Base-by-base conservation (phyloP, 306 rosid species). In the Fragaria iinumae region DNA sequence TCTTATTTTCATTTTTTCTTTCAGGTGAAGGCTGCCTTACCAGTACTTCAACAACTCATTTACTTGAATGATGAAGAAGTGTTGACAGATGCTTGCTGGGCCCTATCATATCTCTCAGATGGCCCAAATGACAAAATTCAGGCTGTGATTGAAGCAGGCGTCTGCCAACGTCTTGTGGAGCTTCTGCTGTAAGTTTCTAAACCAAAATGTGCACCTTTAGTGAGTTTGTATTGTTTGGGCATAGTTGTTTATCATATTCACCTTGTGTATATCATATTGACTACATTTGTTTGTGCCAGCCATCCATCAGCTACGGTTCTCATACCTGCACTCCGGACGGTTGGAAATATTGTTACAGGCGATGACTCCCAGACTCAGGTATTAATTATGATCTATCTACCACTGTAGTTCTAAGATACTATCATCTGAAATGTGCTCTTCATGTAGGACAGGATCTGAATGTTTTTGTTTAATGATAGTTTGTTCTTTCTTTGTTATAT, bases 321-420 rank as follows among this genome's bases (percentile, higher is more conserved):
- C 62, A 81, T 88, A 34, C 91, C 92, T 38, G 89, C 90, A 63
- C 90, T 90, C 75, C 90, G 90, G 38, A 84, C 90, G 23, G 84
- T 81, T 13, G 95, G 95, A 57, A 90, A 90, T 64, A 84, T 90
- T 66, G 90, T 86, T 65, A 88, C 86, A 0, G 95, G 92, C 32
- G 91, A 90, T 72, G 92, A 90, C 82, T 48, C 79, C 69, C 95
- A 88, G 77, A 88, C 90, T 60, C 92, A 90, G 90, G 95, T 90
- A 79, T 38, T 38, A 73, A 64, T 65, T 25, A 76, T 48, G 29
- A 36, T 69, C 14, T 49, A 43, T n/a, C 21, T 23, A 20, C 34
- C 45, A 39, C 56, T 80, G 16, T 44, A 25, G 38, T 57, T 65
- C 68, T 53, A 38, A 10, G 41, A 25, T 23, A 16, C 34, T n/a